Conservation (phyloP, 805 yeast species). For the Yarrowia alimentaria region DNA sequence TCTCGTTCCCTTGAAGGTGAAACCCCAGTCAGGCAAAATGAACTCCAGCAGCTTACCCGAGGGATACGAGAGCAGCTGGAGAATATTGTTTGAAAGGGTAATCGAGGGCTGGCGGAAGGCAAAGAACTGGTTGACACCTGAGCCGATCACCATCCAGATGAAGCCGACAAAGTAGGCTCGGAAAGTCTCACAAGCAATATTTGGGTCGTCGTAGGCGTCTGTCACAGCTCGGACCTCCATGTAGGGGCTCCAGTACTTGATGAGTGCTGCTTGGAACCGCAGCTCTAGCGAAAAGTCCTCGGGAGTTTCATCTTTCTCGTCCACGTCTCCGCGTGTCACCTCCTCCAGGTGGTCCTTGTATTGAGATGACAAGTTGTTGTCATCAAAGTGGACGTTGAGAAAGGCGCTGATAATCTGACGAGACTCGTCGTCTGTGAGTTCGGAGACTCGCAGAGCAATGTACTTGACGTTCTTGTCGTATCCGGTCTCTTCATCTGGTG, state of each 20-base stretch:
- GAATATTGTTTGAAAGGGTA: slow-evolving; percentile 49
- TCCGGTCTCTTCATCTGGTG: not conserved
- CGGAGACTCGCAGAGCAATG: not conserved
- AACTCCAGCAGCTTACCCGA: slow-evolving; percentile 42
- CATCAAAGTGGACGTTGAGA: not conserved
- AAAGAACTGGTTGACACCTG: slow-evolving; percentile 43
- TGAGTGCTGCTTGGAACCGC: not conserved
- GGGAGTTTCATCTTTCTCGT: not conserved
- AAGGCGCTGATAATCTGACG: not conserved
- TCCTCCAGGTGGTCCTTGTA: not conserved
- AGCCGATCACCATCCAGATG: slow-evolving; percentile 33
- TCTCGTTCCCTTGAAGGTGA: slow-evolving; percentile 44
- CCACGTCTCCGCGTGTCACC: not conserved
- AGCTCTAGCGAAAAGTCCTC: not conserved
- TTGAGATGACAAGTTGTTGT: not conserved
- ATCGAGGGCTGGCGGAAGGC: slow-evolving; percentile 53
- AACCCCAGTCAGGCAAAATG: slow-evolving; percentile 39
- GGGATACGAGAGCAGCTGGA: slow-evolving; percentile 59
- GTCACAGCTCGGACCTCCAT: slow-evolving; percentile 65
- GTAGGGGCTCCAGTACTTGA: slow-evolving; percentile 44
- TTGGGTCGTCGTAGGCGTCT: slow-evolving; percentile 49
- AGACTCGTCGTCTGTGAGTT: not conserved
- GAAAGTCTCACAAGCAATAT: slow-evolving; percentile 49
- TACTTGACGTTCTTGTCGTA: not conserved
- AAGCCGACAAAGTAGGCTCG: slow-evolving; percentile 44